Conservation (phyloP, 192 early-diverging fungal species). For the Chytriomyces confervae region DNA sequence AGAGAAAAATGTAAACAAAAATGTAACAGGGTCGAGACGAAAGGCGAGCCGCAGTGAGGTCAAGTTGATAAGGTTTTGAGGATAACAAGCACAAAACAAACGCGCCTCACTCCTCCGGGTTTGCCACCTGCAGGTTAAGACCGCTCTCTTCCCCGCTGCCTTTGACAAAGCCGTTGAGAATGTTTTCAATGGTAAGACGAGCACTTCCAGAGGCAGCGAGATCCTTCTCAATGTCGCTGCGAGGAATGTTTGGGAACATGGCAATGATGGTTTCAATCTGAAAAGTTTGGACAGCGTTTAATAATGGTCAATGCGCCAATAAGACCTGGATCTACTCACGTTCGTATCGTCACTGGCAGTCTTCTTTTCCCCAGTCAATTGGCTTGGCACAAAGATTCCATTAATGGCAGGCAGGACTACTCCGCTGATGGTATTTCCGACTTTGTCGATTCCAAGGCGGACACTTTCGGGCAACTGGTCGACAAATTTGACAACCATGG, state of each 20-base stretch:
- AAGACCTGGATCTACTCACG: neutral
- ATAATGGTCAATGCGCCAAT: neutral
- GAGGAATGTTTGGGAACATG: slow-evolving; percentile 32
- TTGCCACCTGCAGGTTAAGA: slow-evolving; percentile 9
- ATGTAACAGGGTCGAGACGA: too few species aligned
- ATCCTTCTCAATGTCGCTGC: slow-evolving; percentile 23
- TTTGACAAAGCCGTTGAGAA: slow-evolving; percentile 14
- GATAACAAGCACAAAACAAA: too few species aligned
- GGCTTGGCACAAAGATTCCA: slow-evolving; percentile 4
- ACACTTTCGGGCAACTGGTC: neutral
- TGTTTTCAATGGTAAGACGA: slow-evolving; percentile 27
- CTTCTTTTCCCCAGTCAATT: neutral
- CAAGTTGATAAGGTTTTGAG: too few species aligned
- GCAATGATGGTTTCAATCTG: slow-evolving; percentile 18
- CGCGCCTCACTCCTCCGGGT: slow-evolving; percentile 28
- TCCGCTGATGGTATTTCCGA: neutral
- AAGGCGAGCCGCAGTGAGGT: too few species aligned
- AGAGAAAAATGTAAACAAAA: too few species aligned
- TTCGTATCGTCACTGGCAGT: neutral
- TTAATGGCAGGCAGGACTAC: slow-evolving; percentile 1
- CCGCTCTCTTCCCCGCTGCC: neutral
- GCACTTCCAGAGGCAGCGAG: neutral
- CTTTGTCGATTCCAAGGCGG: neutral
- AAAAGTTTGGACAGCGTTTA: too few species aligned
- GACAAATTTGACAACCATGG: slow-evolving; percentile 13